These are phyloP conservation scores for Alternaria brassicicola DNA, from an alignment of 2,329 filamentous ascomycete genomes.

Conservation along the genomic window DNA sequence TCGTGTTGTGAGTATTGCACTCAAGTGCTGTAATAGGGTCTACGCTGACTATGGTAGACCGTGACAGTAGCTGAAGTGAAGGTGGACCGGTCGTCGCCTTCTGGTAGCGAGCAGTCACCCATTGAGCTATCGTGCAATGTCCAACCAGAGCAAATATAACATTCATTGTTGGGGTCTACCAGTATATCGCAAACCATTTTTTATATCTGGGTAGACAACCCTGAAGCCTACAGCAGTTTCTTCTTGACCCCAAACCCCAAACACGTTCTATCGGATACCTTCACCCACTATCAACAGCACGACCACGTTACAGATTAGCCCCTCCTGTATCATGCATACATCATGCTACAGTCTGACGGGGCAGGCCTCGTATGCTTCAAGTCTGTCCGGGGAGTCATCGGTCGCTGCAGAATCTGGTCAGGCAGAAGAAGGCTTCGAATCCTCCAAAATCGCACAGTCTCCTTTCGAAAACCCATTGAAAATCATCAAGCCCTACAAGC, in stretches of 20 bases:
- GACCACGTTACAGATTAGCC: neutral
- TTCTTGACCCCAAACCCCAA: neutral
- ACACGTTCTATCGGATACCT: neutral
- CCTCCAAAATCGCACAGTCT: neutral
- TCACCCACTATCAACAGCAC: neutral
- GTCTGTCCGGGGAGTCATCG: neutral
- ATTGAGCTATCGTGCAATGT: neutral
- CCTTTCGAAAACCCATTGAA: neutral
- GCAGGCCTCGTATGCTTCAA: neutral
- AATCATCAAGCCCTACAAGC: neutral
- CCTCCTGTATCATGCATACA: neutral
- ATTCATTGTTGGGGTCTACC: neutral
- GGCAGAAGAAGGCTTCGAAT: neutral
- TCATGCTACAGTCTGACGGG: neutral
- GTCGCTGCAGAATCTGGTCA: neutral
- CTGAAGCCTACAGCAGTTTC: neutral
- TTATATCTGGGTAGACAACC: neutral
- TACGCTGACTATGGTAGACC: neutral
- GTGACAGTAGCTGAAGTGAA: neutral
- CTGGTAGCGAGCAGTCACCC: constrained; percentile 1
- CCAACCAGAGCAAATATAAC: neutral
- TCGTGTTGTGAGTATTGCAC: neutral
- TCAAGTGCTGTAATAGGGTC: neutral
- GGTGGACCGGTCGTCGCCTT: neutral
- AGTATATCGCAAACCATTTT: neutral